phyloP scores from a whole-genome alignment of 2,329 filamentous ascomycete species.

The Chaetomium olivaceum region DNA sequence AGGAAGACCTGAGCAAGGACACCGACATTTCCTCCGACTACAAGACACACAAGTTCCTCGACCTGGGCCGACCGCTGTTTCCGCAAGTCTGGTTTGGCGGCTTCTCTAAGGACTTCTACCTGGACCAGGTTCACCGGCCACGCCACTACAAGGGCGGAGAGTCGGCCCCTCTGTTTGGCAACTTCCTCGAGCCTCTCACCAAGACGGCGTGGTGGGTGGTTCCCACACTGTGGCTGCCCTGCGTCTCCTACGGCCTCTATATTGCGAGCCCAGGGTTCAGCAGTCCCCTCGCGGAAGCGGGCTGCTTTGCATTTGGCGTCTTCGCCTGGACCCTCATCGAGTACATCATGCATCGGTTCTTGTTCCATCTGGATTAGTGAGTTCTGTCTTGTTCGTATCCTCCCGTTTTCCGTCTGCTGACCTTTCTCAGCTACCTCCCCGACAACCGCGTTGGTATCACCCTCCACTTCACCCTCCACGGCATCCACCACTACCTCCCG shows the following conservation, averaged over 20 bases:
- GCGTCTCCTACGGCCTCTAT: slow-evolving; percentile 69
- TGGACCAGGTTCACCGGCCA: slow-evolving; percentile 93
- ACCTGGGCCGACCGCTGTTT: slow-evolving; percentile 80
- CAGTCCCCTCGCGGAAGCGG: slow-evolving; percentile 48
- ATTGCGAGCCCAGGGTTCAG: slow-evolving; percentile 63
- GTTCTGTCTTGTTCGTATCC: slow-evolving; percentile 38
- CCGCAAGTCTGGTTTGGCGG: slow-evolving; percentile 85
- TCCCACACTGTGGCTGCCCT: slow-evolving; percentile 82
- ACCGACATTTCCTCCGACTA: slow-evolving; percentile 78
- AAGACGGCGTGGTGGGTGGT: slow-evolving; percentile 95
- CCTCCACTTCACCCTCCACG: slow-evolving; percentile 89
- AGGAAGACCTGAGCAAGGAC: slow-evolving; percentile 81
- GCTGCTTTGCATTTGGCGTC: slow-evolving; percentile 70
- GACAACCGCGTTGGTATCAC: slow-evolving; percentile 88
- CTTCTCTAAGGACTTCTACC: slow-evolving; percentile 94
- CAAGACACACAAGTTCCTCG: slow-evolving; percentile 90
- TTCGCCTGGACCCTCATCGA: slow-evolving; percentile 87
- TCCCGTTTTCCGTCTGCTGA: slow-evolving; percentile 35
- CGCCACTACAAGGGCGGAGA: slow-evolving; percentile 92
- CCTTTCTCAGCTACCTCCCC: slow-evolving; percentile 68
- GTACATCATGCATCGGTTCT: slow-evolving; percentile 82
- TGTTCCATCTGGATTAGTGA: slow-evolving; percentile 93
- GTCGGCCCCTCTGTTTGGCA: slow-evolving; percentile 92
- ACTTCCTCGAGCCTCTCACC: slow-evolving; percentile 96
- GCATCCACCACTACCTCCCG: slow-evolving; percentile 97